Percentiles rank a stretch among this genome's conserved stretches.
Conservation (phyloP, 352 stramenopile genomes). For the Phytophthora cactorum region DNA sequence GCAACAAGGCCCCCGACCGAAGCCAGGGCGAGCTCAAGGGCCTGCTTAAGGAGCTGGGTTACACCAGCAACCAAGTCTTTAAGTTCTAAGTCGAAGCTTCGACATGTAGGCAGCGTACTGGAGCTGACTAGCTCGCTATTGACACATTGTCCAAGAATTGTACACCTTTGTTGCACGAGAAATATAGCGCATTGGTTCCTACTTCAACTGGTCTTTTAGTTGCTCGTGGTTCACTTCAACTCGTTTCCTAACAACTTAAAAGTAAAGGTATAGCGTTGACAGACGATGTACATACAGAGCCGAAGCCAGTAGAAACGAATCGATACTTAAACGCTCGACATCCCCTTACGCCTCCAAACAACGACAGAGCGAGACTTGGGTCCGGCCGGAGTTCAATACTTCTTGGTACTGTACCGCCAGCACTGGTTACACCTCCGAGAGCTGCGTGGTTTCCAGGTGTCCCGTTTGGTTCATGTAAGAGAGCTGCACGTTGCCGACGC, state of each 20-base stretch:
- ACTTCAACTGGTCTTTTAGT: constrained; percentile 1
- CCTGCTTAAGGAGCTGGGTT: constrained; percentile 73
- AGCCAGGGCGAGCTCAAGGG: constrained; percentile 77
- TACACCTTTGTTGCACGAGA: constrained; percentile 15
- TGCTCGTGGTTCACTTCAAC: constrained; percentile 12
- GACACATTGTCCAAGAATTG: constrained; percentile 17
- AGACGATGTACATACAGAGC: neutral
- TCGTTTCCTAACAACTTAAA: neutral
- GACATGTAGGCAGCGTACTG: constrained; percentile 26
- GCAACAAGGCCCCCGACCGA: constrained; percentile 81
- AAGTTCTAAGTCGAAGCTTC: constrained; percentile 63
- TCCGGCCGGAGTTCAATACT: no score
- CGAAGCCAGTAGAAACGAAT: constrained; percentile 16
- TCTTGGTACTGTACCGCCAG: neutral
- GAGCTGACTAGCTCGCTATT: constrained; percentile 23
- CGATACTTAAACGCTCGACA: constrained; percentile 11
- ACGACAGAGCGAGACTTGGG: no score
- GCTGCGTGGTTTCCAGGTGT: constrained; percentile 59
- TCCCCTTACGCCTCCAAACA: neutral
- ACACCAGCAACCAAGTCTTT: constrained; percentile 65
- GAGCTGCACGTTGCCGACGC: constrained; percentile 72
- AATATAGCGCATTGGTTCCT: constrained; percentile 24
- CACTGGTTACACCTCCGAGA: constrained; percentile 51
- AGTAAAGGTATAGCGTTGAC: no score
- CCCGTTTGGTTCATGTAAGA: constrained; percentile 71